A percentile compares a stretch with the other conserved stretches of the same genome.
Evolutionary conservation across 2,329 filamentous ascomycete species (phyloP).

Genomic region (Plenodomus lindquistii): DNA sequence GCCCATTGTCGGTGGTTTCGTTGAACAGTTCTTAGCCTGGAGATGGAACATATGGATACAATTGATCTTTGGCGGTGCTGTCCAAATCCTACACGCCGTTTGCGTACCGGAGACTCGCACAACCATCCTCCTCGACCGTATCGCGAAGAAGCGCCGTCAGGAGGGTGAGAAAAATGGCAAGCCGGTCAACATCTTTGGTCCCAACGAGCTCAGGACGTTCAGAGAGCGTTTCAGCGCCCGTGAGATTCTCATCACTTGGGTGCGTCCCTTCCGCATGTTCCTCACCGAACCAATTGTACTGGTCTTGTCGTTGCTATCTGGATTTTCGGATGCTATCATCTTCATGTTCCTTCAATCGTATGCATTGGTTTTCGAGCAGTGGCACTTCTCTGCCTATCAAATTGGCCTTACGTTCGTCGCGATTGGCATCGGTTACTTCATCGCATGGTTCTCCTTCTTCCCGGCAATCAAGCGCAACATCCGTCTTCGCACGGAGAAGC

Average conservation of each 20-base stretch:
- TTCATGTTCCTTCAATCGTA: constrained; percentile 80
- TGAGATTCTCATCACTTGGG: constrained; percentile 56
- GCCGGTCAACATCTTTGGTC: constrained; percentile 68
- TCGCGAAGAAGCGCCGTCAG: constrained; percentile 74
- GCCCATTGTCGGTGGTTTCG: constrained; percentile 78
- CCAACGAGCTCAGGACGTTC: constrained; percentile 64
- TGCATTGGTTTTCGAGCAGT: constrained; percentile 68
- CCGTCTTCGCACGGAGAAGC: constrained; percentile 31
- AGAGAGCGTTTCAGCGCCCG: constrained; percentile 43
- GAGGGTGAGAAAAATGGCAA: constrained; percentile 63
- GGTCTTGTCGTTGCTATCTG: constrained; percentile 70
- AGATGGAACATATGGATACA: constrained; percentile 84
- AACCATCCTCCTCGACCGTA: constrained; percentile 76
- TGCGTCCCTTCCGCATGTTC: constrained; percentile 72
- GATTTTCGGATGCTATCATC: constrained; percentile 76
- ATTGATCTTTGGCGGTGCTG: constrained; percentile 74
- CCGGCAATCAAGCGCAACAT: constrained; percentile 52
- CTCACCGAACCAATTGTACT: constrained; percentile 76
- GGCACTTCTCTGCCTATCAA: constrained; percentile 62
- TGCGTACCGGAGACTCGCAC: constrained; percentile 78
- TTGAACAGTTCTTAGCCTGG: constrained; percentile 71
- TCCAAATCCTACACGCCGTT: constrained; percentile 69
- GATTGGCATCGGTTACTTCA: constrained; percentile 62
- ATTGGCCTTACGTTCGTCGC: constrained; percentile 67
- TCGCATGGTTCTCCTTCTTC: constrained; percentile 66